Percentiles rank a stretch among this genome's conserved stretches.
These are phyloP conservation scores for Apiospora saccharicola DNA, from an alignment of 2,329 filamentous ascomycete genomes.

Conservation along the genomic window DNA sequence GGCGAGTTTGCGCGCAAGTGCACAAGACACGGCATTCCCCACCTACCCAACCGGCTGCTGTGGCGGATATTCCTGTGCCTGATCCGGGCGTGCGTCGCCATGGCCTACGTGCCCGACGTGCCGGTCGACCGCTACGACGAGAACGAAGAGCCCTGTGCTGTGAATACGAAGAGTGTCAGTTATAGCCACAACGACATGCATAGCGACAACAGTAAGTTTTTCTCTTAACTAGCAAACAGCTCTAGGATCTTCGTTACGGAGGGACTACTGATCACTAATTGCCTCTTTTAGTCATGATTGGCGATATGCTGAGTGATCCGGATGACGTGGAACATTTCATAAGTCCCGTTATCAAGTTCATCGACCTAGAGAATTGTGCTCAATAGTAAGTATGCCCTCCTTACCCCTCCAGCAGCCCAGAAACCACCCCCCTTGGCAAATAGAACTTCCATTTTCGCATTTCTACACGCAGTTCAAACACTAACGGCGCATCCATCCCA, in stretches of 20 bases:
- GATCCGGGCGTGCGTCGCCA: not conserved
- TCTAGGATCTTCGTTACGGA: too few relatives aligned
- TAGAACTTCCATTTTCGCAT: not conserved
- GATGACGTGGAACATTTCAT: not conserved
- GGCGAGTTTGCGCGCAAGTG: not conserved
- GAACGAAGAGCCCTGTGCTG: not conserved
- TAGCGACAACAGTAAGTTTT: not conserved
- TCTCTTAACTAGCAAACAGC: too few relatives aligned
- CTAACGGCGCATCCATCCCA: not conserved
- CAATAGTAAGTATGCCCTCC: not conserved
- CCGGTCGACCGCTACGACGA: not conserved
- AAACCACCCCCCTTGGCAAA: too few relatives aligned
- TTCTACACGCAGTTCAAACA: not conserved
- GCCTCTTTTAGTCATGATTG: too few relatives aligned
- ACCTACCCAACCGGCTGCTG: not conserved
- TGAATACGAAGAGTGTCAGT: not conserved
- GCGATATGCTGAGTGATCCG: not conserved
- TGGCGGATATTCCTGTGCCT: conserved; percentile 5
- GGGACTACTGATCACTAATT: too few relatives aligned
- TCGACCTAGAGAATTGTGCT: not conserved
- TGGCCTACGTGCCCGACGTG: not conserved
- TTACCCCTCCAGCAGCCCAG: too few relatives aligned
- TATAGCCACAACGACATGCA: not conserved
- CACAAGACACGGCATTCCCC: not conserved
- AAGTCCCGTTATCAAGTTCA: not conserved